A percentile compares a stretch with the other conserved stretches of the same genome.
Conservation (phyloP, 31 red algal genomes). For the Asparagopsis taxiformis region DNA sequence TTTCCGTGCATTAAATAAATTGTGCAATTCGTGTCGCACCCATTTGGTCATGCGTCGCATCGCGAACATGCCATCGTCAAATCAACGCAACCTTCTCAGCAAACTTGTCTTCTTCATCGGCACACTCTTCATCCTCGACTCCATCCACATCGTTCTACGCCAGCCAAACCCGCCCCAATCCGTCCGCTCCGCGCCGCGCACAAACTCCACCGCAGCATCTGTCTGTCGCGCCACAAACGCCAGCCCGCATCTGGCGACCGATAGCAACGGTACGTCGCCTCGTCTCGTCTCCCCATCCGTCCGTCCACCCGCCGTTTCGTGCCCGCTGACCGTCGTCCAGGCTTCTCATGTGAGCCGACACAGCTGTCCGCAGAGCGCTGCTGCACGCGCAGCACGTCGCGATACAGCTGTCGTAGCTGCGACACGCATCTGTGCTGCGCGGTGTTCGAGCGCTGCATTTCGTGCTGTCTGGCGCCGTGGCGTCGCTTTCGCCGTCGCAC, state of each 20-base stretch:
- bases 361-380: background rate
- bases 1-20: too few species aligned
- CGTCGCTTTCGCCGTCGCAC: background rate
- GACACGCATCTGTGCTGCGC: constrained; percentile 32
- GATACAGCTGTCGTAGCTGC: constrained; percentile 58
- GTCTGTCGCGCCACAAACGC: constrained; percentile 3
- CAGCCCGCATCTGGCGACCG: constrained; percentile 10
- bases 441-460: constrained; percentile 68
- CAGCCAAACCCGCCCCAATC: too few species aligned
- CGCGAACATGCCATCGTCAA: too few species aligned
- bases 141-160: too few species aligned
- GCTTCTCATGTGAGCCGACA: background rate
- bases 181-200: too few species aligned
- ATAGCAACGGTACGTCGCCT: constrained; percentile 22
- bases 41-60: too few species aligned
- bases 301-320: background rate
- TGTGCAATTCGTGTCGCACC: too few species aligned
- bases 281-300: background rate
- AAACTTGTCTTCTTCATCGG: too few species aligned
- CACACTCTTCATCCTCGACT: too few species aligned
- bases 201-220: too few species aligned
- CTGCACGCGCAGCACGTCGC: background rate
- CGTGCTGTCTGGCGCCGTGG: constrained; percentile 68
- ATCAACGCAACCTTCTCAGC: too few species aligned
- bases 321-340: background rate